phyloP scores from a whole-genome alignment of 1,139 yeast species.

The Waltiozyma sp. region DNA sequence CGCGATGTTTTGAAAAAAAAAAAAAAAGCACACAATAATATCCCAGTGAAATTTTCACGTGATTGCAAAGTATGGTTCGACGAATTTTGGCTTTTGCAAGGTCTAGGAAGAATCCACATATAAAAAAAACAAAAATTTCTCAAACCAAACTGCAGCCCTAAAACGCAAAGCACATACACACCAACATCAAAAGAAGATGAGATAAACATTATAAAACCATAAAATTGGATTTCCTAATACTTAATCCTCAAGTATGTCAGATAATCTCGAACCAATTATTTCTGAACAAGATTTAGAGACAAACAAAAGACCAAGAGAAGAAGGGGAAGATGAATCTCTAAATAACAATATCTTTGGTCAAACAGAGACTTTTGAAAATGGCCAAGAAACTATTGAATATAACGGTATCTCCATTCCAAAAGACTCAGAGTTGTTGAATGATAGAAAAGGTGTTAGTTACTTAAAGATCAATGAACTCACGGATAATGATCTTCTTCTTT shows the following conservation, averaged over 20 bases:
- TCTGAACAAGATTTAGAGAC: background rate
- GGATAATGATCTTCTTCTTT: constrained; percentile 17
- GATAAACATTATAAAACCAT: no score
- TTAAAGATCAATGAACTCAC: constrained; percentile 5
- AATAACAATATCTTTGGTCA: background rate
- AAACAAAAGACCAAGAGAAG: background rate
- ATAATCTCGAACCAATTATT: background rate
- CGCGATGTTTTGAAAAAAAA: no score
- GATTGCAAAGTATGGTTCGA: background rate
- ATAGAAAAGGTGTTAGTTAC: constrained; percentile 9
- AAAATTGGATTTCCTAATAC: no score
- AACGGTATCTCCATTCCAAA: constrained; percentile 25
- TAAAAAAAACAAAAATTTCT: background rate
- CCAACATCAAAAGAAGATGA: no score
- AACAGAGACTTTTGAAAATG: background rate
- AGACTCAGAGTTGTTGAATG: constrained; percentile 29
- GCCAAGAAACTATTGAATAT: background rate
- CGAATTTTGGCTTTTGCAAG: background rate
- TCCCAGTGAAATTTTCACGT: background rate
- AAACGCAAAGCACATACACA: background rate
- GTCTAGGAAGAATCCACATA: background rate
- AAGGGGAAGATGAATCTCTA: background rate
- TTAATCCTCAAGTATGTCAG: background rate
- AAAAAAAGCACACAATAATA: no score
- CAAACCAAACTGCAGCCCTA: background rate